Conservation (phyloP, 129 eudicot genomes). For the Escallonia rubra region DNA sequence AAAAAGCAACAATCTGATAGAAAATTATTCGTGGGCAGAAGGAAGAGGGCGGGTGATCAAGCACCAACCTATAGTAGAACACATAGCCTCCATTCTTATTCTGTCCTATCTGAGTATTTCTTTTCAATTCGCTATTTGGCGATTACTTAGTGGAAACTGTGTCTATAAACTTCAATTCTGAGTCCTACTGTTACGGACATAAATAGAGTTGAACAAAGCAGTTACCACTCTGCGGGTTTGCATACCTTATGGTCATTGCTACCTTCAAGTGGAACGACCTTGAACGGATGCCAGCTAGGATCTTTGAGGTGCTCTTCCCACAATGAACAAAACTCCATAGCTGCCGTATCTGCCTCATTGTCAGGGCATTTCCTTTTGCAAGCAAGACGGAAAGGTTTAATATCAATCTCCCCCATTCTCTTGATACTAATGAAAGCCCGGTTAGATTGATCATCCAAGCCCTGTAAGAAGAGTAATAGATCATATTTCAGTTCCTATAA, state of each 20-base stretch:
- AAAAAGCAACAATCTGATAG: too few relatives aligned
- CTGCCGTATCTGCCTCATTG: conserved; percentile 38
- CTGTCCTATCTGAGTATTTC: too few relatives aligned
- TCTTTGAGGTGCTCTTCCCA: conserved; percentile 57
- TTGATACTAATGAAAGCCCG: conserved; percentile 41
- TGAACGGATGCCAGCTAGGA: conserved; percentile 84
- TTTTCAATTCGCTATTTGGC: too few relatives aligned
- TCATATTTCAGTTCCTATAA: too few relatives aligned
- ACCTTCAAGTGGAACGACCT: conserved; percentile 26
- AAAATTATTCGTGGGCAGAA: too few relatives aligned
- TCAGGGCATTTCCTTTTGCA: conserved; percentile 40
- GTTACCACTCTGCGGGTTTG: not conserved
- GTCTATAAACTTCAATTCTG: too few relatives aligned
- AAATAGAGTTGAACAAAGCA: too few relatives aligned
- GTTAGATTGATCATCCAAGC: conserved; percentile 25
- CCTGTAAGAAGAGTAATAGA: conserved; percentile 20
- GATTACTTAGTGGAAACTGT: too few relatives aligned
- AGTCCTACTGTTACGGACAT: too few relatives aligned
- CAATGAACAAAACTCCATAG: conserved; percentile 39
- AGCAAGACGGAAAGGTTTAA: conserved; percentile 33
- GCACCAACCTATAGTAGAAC: too few relatives aligned
- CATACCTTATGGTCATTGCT: conserved; percentile 22
- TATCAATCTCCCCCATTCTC: conserved; percentile 70
- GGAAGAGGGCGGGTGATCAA: too few relatives aligned
- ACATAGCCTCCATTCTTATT: too few relatives aligned